Percentiles rank a stretch among this genome's conserved stretches.
These are phyloP conservation scores for Arbutus unedo DNA, from an alignment of 148 eudicot species.

Conservation along the genomic window DNA sequence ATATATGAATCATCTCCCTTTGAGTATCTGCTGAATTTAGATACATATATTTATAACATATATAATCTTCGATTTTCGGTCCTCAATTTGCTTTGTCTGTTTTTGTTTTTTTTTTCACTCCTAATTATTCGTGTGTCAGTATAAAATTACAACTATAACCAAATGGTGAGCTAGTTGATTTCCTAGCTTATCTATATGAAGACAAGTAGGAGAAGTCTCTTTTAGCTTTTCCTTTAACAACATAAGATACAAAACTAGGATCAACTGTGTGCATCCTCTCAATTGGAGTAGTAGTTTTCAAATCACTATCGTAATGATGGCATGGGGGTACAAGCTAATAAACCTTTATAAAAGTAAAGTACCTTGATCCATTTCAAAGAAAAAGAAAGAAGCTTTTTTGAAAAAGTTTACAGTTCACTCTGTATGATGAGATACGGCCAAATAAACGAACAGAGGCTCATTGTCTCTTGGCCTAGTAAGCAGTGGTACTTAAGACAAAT, in stretches of 20 bases:
- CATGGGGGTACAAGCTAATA: neutral
- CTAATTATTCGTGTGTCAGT: neutral
- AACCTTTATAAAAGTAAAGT: conserved; percentile 7
- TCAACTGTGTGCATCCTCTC: neutral
- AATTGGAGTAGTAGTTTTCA: neutral
- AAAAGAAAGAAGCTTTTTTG: neutral
- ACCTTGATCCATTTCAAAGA: neutral
- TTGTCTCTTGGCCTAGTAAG: too few species aligned
- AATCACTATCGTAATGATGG: neutral
- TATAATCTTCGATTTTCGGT: neutral
- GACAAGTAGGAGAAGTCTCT: neutral
- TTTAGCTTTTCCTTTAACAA: neutral
- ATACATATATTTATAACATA: neutral
- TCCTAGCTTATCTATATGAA: neutral
- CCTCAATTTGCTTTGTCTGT: neutral
- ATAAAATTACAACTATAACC: neutral
- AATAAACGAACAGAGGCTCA: too few species aligned
- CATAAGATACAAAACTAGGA: neutral
- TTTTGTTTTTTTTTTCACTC: neutral
- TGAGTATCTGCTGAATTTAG: neutral
- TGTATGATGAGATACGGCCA: too few species aligned
- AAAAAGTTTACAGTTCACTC: neutral
- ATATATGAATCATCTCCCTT: too few species aligned
- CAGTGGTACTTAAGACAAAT: too few species aligned
- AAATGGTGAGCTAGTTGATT: neutral